Base-by-base conservation (phyloP, 352 stramenopile genomes). In the Globisporangium radiosum region DNA sequence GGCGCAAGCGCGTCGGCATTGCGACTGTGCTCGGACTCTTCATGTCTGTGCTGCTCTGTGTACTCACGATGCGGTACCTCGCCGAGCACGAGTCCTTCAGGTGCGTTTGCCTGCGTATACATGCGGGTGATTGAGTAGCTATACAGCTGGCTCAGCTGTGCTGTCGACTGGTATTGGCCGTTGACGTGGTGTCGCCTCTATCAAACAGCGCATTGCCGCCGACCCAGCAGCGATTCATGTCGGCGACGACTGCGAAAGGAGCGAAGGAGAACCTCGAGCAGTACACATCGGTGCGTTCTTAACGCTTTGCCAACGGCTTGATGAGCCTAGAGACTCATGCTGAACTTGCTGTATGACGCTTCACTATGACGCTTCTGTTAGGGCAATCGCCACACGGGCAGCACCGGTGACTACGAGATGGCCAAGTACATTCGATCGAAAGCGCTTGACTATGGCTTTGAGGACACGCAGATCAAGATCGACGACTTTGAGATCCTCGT, bases 401-500 rank as follows among this genome's bases (percentile, higher is more conserved):
- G 60, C n/a, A 66, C 50, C 7, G 84, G 81, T 44, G 78, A 88
- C 69, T 67, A 74, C 14, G 81, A 91, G 25, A 89, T 90, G 71
- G 81, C 81, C 19, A 76, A 87, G 58, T 94, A 86, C 61, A 92
- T 92, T 48, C 75, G 78, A 37, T 73, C 76, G 15, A 75, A 78
- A 48, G 81, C 81, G 17, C 76, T 91, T 9, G 75, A 87, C 25
- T 90, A 88, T 52, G 85, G 85, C 11, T 83, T 94, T 59, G 75
- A 88, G 39, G 78, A 89, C 53, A 68, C 54, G n/a, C 75, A 69
- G 33, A 81, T 94, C 66, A 91, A 89, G 57, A 52, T 90, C n/a
- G 83, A 90, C 50, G 82, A 92, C 33, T 92, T 92, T 51, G 82
- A 92, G 60, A 85, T 92, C 47, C 64, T 94, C 25, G 64, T 86